Conservation (phyloP, 176 grass and related monocot genomes). For the Oryza australiensis region DNA sequence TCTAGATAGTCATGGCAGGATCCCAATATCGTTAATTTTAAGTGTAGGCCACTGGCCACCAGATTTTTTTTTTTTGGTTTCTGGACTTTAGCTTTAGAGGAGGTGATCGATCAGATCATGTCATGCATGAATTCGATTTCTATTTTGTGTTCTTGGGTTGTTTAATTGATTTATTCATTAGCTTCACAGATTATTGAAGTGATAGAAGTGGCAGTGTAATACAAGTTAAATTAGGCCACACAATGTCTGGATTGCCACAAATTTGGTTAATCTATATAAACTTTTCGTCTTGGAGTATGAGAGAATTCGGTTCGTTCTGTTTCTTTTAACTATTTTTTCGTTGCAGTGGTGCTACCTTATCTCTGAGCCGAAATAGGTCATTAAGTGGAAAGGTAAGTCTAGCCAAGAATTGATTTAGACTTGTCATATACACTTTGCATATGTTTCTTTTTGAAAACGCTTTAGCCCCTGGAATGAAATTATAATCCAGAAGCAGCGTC, state of each 20-base stretch:
- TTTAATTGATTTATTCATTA: constrained; percentile 17
- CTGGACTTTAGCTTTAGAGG: constrained; percentile 9
- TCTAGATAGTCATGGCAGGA: neutral
- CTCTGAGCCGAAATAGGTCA: no score
- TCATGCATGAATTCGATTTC: constrained; percentile 5
- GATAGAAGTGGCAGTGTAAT: neutral
- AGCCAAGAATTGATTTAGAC: neutral
- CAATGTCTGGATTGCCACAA: neutral
- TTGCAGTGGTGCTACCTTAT: no score
- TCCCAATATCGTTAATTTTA: neutral
- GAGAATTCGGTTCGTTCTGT: neutral
- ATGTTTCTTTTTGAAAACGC: neutral
- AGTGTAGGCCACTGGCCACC: neutral
- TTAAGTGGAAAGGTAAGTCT: neutral
- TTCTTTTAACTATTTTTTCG: no score
- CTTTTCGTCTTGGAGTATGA: neutral
- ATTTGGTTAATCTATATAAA: neutral
- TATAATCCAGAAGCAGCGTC: no score
- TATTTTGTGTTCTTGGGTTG: neutral
- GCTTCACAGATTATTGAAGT: neutral
- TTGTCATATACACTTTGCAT: neutral
- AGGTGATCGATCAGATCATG: neutral
- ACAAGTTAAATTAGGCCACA: neutral
- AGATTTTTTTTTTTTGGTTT: neutral
- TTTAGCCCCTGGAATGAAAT: no score